phyloP scores from a whole-genome alignment of 345 rosid species.

The Ceriops decandra region DNA sequence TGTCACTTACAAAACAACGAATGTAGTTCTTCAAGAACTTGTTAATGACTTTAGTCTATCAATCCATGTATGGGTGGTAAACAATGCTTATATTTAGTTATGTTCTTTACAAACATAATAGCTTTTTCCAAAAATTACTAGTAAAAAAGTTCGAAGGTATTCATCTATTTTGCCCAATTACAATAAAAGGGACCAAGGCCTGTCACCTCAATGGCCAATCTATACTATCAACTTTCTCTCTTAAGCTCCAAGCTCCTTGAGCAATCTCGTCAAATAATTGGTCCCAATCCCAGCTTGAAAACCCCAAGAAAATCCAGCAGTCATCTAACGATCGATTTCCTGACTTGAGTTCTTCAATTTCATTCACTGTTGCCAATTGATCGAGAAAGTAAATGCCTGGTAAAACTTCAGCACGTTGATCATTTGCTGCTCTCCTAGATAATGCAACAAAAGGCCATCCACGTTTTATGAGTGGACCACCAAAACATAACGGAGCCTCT shows the following conservation, averaged over 20 bases:
- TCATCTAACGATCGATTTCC: slow-evolving; percentile 42
- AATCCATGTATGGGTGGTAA: no score
- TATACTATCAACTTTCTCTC: slow-evolving; percentile 24
- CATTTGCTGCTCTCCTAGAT: slow-evolving; percentile 35
- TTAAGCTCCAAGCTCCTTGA: slow-evolving; percentile 67
- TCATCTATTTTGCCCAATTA: neutral
- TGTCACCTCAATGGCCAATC: slow-evolving; percentile 52
- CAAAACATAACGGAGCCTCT: slow-evolving; percentile 59
- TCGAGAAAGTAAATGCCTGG: slow-evolving; percentile 72
- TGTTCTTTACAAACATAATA: no score
- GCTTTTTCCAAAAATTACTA: no score
- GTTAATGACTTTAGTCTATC: no score
- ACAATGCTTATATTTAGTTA: no score
- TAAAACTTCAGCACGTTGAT: slow-evolving; percentile 44
- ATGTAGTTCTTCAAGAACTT: no score
- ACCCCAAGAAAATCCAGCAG: slow-evolving; percentile 92
- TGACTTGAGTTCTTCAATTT: slow-evolving; percentile 45
- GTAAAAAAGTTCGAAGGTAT: no score
- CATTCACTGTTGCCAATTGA: slow-evolving; percentile 43
- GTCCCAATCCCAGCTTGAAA: slow-evolving; percentile 72
- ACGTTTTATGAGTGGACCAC: slow-evolving; percentile 66
- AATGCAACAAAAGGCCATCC: slow-evolving; percentile 64
- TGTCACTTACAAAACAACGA: no score
- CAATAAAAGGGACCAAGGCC: neutral
- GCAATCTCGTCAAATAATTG: slow-evolving; percentile 69